phyloP scores from a whole-genome alignment of 306 rosid species.

The Fragaria iinumae region DNA sequence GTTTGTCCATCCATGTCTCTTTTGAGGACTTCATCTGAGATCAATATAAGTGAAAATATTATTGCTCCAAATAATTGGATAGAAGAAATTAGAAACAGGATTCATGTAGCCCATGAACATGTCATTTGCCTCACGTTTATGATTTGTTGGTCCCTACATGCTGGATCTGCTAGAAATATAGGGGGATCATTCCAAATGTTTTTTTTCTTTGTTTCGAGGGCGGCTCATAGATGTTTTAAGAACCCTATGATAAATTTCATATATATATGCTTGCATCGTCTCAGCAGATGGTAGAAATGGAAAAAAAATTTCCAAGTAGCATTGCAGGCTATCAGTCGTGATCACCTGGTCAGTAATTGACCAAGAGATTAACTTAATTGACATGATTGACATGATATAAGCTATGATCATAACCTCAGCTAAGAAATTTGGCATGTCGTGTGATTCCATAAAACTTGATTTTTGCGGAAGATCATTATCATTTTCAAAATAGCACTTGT shows the following conservation, averaged over 20 bases:
- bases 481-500: neutral
- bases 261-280: neutral
- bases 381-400: neutral
- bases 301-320: neutral
- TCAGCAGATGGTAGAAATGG: neutral
- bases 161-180: neutral
- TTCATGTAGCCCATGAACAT: neutral
- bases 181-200: no score
- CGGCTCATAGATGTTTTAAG: neutral
- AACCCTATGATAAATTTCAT: neutral
- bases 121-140: neutral
- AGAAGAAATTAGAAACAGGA: neutral
- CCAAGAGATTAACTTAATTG: no score
- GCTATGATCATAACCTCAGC: neutral
- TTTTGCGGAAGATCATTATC: neutral
- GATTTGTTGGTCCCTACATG: neutral
- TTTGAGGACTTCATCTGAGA: neutral
- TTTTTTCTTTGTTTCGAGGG: neutral
- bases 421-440: neutral
- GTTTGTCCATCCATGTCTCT: slow-evolving; percentile 15
- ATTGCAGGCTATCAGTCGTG: neutral
- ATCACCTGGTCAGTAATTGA: no score
- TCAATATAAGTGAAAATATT: no score
- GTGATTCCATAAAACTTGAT: neutral
- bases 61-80: neutral